Evolutionary conservation across 1,139 yeast species (phyloP).

Genomic region (Groenewaldozyma sp.): DNA sequence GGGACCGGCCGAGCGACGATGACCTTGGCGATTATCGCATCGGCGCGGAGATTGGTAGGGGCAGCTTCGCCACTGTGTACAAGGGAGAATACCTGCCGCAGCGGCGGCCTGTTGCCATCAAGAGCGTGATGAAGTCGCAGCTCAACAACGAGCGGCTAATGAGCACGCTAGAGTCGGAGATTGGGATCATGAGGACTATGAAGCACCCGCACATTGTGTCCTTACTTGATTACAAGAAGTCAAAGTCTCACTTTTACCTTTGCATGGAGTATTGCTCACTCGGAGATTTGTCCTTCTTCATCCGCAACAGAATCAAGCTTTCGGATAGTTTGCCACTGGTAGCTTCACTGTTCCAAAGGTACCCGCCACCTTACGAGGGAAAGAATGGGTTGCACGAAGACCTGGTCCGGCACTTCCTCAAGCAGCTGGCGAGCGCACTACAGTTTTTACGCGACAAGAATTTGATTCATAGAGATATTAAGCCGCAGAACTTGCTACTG

Average conservation of each 20-base stretch:
- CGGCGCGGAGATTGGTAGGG: conserved; percentile 81
- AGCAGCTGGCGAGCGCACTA: conserved; percentile 79
- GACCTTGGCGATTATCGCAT: conserved; percentile 30
- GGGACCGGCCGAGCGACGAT: conserved; percentile 6
- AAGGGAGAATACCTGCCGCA: conserved; percentile 46
- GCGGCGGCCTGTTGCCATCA: conserved; percentile 67
- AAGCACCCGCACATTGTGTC: conserved; percentile 91
- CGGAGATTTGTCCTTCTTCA: conserved; percentile 86
- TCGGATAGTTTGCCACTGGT: conserved; percentile 71
- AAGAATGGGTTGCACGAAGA: conserved; percentile 65
- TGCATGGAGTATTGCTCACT: conserved; percentile 96
- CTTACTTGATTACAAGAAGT: conserved; percentile 70
- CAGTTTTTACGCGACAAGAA: conserved; percentile 72
- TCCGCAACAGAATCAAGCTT: conserved; percentile 64
- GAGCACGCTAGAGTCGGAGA: conserved; percentile 87
- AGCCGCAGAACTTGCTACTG: conserved; percentile 82
- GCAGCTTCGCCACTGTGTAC: conserved; percentile 92
- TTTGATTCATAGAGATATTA: conserved; percentile 86
- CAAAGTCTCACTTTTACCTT: conserved; percentile 71
- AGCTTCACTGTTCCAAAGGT: conserved; percentile 63
- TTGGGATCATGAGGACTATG: conserved; percentile 72
- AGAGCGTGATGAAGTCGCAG: conserved; percentile 75
- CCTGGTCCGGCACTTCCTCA: conserved; percentile 72
- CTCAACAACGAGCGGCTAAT: conserved; percentile 68
- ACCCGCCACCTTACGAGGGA: conserved; percentile 69